A percentile compares a stretch with the other conserved stretches of the same genome.
Conservation (phyloP, 1,139 yeast genomes). For the Magnusiomyces suaveolens region DNA sequence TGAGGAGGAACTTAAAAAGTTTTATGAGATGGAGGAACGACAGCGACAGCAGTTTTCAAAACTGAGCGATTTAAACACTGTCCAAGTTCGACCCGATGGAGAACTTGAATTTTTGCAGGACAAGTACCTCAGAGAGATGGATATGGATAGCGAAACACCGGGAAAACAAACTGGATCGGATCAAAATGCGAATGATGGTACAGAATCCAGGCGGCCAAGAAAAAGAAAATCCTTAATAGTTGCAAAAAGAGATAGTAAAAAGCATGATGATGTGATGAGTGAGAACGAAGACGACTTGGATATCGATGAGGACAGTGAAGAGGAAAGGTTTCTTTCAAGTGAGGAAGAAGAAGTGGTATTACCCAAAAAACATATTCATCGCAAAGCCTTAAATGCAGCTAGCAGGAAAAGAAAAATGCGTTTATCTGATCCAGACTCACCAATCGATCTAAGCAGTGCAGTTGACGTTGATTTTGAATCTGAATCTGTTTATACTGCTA, state of each 20-base stretch:
- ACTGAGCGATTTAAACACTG: slow-evolving; percentile 10
- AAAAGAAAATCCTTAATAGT: neutral
- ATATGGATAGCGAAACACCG: neutral
- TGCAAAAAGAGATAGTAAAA: neutral
- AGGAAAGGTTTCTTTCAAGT: neutral
- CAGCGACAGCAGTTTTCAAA: slow-evolving; percentile 36
- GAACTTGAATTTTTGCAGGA: neutral
- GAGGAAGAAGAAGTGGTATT: neutral
- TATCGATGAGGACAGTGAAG: neutral
- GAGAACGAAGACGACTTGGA: neutral
- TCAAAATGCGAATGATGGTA: slow-evolving; percentile 6
- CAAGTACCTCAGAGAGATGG: slow-evolving; percentile 1
- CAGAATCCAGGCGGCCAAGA: neutral
- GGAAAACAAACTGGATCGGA: slow-evolving; percentile 25
- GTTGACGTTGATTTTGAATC: neutral
- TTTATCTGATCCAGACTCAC: neutral
- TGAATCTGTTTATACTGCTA: neutral
- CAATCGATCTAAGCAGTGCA: neutral
- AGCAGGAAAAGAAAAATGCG: neutral
- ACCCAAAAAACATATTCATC: neutral
- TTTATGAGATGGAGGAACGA: slow-evolving; percentile 50
- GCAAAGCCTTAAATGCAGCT: neutral
- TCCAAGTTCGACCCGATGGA: neutral
- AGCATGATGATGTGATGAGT: neutral
- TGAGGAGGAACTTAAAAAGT: slow-evolving; percentile 44